phyloP scores from a whole-genome alignment of 2,329 filamentous ascomycete species.

The Diaporthe eres region DNA sequence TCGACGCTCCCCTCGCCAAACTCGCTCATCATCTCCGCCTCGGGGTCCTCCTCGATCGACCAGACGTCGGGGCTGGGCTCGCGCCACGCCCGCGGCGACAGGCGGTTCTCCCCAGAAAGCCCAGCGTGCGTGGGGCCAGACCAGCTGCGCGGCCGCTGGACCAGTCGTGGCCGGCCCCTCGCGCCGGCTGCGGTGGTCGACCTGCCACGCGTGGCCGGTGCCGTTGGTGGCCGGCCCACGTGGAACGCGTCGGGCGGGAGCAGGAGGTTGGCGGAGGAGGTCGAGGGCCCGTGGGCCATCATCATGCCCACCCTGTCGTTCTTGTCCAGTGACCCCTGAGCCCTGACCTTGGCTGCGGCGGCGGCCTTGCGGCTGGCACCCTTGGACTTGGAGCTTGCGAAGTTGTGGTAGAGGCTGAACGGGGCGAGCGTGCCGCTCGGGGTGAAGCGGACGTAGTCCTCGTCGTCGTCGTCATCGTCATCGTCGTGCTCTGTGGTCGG shows the following conservation, averaged over 20 bases:
- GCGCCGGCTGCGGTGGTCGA: conserved; percentile 51
- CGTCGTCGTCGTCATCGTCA: conserved; percentile 62
- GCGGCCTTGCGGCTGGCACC: conserved; percentile 37
- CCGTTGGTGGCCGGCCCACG: conserved; percentile 33
- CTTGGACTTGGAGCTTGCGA: conserved; percentile 39
- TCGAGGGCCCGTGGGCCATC: conserved; percentile 35
- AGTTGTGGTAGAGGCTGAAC: conserved; percentile 43
- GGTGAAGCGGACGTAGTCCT: conserved; percentile 62
- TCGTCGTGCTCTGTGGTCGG: conserved; percentile 47
- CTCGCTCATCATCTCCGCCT: conserved; percentile 65
- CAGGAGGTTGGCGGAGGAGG: conserved; percentile 48
- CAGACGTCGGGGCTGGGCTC: conserved; percentile 73
- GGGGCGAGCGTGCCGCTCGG: conserved; percentile 47
- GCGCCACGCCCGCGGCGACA: conserved; percentile 66
- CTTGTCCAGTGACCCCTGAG: conserved; percentile 19
- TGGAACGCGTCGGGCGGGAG: conserved; percentile 46
- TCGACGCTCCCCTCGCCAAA: conserved; percentile 45
- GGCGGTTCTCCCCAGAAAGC: conserved; percentile 43
- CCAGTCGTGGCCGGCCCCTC: conserved; percentile 49
- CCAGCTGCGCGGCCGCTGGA: conserved; percentile 48
- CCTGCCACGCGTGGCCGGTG: conserved; percentile 43
- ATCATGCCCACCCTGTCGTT: conserved; percentile 39
- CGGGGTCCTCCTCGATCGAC: conserved; percentile 72
- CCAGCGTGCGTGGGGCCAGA: conserved; percentile 41
- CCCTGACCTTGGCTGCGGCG: conserved; percentile 42